A percentile compares a stretch with the other conserved stretches of the same genome.
These are phyloP conservation scores for Kandelia obovata DNA, from an alignment of 345 rosid species.

Conservation along the genomic window DNA sequence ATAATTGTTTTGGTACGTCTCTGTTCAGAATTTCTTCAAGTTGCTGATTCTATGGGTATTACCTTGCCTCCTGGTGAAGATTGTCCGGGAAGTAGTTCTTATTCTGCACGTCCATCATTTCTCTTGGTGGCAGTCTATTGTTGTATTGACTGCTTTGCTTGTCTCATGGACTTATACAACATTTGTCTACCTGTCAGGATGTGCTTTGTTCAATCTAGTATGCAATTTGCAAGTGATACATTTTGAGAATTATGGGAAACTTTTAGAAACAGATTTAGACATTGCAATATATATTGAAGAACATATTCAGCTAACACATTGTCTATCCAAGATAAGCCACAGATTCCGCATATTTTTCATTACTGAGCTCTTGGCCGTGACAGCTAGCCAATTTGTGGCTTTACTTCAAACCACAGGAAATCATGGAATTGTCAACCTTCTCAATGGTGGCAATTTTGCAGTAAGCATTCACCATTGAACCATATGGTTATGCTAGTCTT, in stretches of 20 bases:
- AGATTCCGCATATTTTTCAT: conserved; percentile 32
- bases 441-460: conserved; percentile 33
- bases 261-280: conserved; percentile 35
- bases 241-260: conserved; percentile 36
- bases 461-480: conserved; percentile 19
- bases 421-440: conserved; percentile 16
- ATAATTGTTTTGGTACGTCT: neutral
- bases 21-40: conserved; percentile 36
- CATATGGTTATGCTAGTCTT: neutral
- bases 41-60: conserved; percentile 24
- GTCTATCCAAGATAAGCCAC: conserved; percentile 40
- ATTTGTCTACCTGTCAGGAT: conserved; percentile 26
- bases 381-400: conserved; percentile 32
- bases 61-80: conserved; percentile 33
- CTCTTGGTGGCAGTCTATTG: conserved; percentile 26
- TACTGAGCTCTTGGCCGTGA: conserved; percentile 28
- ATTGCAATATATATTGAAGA: conserved; percentile 28
- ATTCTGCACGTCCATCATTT: conserved; percentile 1
- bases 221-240: conserved; percentile 37
- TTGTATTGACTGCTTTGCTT: conserved; percentile 13
- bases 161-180: conserved; percentile 32
- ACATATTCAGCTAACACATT: conserved; percentile 24
- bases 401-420: conserved; percentile 32
- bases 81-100: conserved; percentile 26
- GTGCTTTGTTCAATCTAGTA: conserved; percentile 31